phyloP scores from a whole-genome alignment of 2,329 filamentous ascomycete genomes.

The Colletotrichum orbiculare region DNA sequence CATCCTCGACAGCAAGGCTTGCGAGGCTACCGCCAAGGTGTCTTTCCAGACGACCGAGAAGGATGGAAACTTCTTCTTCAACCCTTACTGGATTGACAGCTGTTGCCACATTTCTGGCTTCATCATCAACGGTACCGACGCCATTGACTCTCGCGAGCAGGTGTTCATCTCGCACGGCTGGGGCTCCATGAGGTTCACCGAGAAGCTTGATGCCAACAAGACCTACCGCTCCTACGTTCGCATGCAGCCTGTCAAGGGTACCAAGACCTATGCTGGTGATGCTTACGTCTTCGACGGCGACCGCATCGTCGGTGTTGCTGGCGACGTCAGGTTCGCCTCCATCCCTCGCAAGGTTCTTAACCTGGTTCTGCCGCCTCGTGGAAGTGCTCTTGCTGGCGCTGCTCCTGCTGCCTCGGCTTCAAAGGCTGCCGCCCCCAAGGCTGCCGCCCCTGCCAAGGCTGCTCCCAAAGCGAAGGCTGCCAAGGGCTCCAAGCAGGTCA shows the following conservation, averaged over 20 bases:
- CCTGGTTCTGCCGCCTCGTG: conserved; percentile 72
- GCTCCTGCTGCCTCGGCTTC: conserved; percentile 48
- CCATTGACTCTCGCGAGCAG: conserved; percentile 63
- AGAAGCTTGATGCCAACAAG: conserved; percentile 57
- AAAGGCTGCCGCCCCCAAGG: conserved; percentile 47
- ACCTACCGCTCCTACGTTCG: conserved; percentile 67
- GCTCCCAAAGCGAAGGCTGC: conserved; percentile 46
- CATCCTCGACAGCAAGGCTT: conserved; percentile 59
- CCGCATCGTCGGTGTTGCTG: conserved; percentile 57
- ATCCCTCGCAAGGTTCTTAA: conserved; percentile 75
- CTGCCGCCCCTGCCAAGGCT: conserved; percentile 45
- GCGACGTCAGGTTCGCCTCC: conserved; percentile 73
- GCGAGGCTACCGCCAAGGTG: conserved; percentile 56
- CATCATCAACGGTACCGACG: conserved; percentile 69
- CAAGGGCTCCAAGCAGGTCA: conserved; percentile 55
- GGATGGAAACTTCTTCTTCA: conserved; percentile 65
- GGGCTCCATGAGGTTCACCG: conserved; percentile 63
- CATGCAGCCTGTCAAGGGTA: conserved; percentile 65
- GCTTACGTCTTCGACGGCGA: conserved; percentile 66
- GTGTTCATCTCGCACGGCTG: conserved; percentile 72
- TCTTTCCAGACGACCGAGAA: conserved; percentile 59
- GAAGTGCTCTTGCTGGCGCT: conserved; percentile 53
- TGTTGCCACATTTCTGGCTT: conserved; percentile 70
- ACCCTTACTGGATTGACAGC: conserved; percentile 70
- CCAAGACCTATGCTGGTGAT: conserved; percentile 64